phyloP scores from a whole-genome alignment of 148 eudicot species.

The Tetragonia tetragonoides region DNA sequence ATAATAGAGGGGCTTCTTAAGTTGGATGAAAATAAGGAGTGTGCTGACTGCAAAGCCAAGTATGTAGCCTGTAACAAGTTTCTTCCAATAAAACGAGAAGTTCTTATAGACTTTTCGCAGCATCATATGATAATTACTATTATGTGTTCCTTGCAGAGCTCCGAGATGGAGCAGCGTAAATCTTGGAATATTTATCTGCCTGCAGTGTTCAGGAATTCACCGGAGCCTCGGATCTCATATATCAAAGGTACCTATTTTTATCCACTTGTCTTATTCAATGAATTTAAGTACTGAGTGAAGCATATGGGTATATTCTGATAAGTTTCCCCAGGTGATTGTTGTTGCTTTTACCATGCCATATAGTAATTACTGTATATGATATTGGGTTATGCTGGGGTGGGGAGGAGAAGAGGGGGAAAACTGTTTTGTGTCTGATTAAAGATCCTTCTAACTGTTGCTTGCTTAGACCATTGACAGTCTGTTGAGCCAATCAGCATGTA shows the following conservation, averaged over 20 bases:
- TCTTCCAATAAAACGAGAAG: neutral
- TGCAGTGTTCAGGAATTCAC: slow-evolving; percentile 74
- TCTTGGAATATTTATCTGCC: slow-evolving; percentile 71
- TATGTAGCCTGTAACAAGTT: slow-evolving; percentile 26
- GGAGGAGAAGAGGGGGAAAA: no score
- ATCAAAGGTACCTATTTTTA: slow-evolving; percentile 49
- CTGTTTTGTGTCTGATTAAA: no score
- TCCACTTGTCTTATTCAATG: neutral
- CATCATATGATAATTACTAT: neutral
- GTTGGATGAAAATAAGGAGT: slow-evolving; percentile 69
- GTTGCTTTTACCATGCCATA: neutral
- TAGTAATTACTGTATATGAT: neutral
- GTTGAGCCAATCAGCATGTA: neutral
- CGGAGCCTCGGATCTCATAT: slow-evolving; percentile 81
- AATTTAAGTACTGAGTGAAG: neutral
- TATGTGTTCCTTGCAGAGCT: slow-evolving; percentile 41
- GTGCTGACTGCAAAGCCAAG: slow-evolving; percentile 84
- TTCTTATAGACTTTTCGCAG: neutral
- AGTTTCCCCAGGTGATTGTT: neutral
- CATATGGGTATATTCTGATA: neutral
- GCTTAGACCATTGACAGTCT: neutral
- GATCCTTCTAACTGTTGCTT: no score
- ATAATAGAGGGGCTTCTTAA: slow-evolving; percentile 69
- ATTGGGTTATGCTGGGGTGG: neutral
- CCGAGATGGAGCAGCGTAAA: slow-evolving; percentile 92